Evolutionary conservation across 2,329 filamentous ascomycete genomes (phyloP), one percentile per base, ranked within the genome.

Genomic region (Cladophialophora exuberans): DNA sequence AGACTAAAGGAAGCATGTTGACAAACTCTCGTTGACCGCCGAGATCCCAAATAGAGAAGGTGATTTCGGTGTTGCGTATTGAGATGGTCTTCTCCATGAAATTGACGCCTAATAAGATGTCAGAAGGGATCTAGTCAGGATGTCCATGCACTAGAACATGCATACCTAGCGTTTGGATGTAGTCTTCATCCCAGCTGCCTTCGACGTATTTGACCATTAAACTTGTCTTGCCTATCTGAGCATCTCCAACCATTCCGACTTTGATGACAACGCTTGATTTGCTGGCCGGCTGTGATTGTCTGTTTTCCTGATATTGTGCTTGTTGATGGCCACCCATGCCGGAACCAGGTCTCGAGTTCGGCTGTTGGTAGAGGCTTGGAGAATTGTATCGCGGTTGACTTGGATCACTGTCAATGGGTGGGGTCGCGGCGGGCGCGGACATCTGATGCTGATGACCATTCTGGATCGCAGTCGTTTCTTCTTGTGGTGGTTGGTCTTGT

Each of bases 51-150:
- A 99, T 99, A 59, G 91, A 96, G 76, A 99, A 99, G 38, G 94
- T 99, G 73, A 99, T 99, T 75, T 99, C 94, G 13, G 94, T 99
- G 75, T 99, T 99, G 60, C 94, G 89, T 73, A 99, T 99, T 60
- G 90, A 96, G 70, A 99, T 99, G 30, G 94, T 99, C 82, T 99
- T 99, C 74, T 99, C 94, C 94, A 99, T 99, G 75, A 99, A 99
- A 74, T 99, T 99, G 74, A 99, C 94, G 64, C 94, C 84, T 87
- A 65, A n/a, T 68, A 23, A 68, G 64, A 49, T 46, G 20, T 62
- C 41, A 49, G 56, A 23, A 23, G 35, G 17, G 11, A 22, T 31
- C 3, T 25, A 6, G n/a, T 6, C 2, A 26, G 22, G 33, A n/a
- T 11, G 18, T 23, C 10, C 7, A 2, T n/a, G n/a, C n/a, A n/a